Base-by-base conservation (phyloP, 768 basidiomycete species). In the Peribolospora kevripleyi region DNA sequence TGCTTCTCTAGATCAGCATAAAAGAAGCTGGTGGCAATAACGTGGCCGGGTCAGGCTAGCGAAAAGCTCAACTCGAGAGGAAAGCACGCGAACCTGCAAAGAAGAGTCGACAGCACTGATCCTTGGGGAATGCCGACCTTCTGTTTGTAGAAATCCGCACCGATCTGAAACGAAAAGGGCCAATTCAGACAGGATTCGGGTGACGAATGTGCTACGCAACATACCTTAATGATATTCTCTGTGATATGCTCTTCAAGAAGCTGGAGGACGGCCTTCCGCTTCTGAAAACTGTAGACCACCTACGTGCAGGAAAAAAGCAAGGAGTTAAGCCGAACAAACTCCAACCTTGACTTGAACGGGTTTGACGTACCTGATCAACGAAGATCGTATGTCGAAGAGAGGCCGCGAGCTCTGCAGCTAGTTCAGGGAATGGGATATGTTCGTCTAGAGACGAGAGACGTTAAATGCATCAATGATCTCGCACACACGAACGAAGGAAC, bases 71-170 rank as follows among this genome's bases (percentile, higher is more conserved):
- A 47, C 53, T n/a, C 46, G 25, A 25, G 25, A 25, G 25, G 25
- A 25, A 25, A 25, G 25, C 25, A 25, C 1, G 25, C 25, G 25
- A 25, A 61, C n/a, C 83, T 82, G 65, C 93, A 98, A 1, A 98
- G 69, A n/a, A 97, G 64, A 0, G 82, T 75, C 6, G 88, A 93
- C n/a, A 97, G 69, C n/a, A 88, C 78, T 3, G 90, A 95, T 25
- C 93, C 93, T 67, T 98, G 93, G 1, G 93, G 91, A 36, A 98
- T 98, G 3, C 93, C 93, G 39, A 84, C 76, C n/a, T 74, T 76
- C 66, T 98, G 93, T 9, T 81, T 78, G 64, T 81, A 91, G 63
- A 81, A 85, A 46, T 75, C 68, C n/a, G 69, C 61, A 1, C 82
- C 84, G 53, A 93, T 87, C 86, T 91, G 59, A 3, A 37, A 2